A percentile compares a stretch with the other conserved stretches of the same genome.
phyloP scores from a whole-genome alignment of 78 protist genomes.

The Polysphondylium violaceum region DNA sequence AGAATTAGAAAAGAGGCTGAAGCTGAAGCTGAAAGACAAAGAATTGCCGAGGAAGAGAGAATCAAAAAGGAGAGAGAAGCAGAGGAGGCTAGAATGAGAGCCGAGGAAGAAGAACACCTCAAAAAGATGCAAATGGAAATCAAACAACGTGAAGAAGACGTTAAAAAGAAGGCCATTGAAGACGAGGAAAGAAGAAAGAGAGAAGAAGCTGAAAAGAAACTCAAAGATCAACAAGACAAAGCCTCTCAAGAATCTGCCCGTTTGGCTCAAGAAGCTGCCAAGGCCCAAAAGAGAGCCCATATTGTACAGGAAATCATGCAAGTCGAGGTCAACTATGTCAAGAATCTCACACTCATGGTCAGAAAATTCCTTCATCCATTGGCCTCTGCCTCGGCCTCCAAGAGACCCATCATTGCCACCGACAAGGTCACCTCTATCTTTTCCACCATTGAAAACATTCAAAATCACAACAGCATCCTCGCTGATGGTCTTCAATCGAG shows the following conservation, averaged over 20 bases:
- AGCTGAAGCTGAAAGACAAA: conserved; percentile 3
- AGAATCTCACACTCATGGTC: conserved; percentile 43
- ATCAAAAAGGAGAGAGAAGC: conserved; percentile 28
- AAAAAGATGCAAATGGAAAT: conserved; percentile 51
- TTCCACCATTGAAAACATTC: conserved; percentile 68
- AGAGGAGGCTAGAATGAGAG: conserved; percentile 33
- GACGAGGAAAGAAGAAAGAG: conserved; percentile 44
- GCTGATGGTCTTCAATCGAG: conserved; percentile 57
- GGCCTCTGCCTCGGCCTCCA: conserved; percentile 15
- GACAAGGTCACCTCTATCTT: conserved; percentile 56
- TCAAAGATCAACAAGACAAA: conserved; percentile 68
- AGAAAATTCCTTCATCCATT: conserved; percentile 73
- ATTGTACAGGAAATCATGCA: conserved; percentile 77
- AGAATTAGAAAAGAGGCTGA: conserved; percentile 8
- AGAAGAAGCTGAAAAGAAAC: conserved; percentile 52
- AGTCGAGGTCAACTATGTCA: conserved; percentile 73
- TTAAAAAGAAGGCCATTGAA: conserved; percentile 1
- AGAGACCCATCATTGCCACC: conserved; percentile 50
- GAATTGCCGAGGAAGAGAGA: conserved; percentile 10
- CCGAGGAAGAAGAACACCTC: conserved; percentile 42
- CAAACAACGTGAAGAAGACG: conserved; percentile 55
- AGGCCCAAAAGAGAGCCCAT: conserved; percentile 66
- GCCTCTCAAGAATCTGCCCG: conserved; percentile 77
- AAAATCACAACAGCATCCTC: conserved; percentile 45
- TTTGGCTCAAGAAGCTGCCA: conserved; percentile 66